Conservation (phyloP, 2,329 filamentous ascomycete genomes). For the Phyllosticta citriasiana region DNA sequence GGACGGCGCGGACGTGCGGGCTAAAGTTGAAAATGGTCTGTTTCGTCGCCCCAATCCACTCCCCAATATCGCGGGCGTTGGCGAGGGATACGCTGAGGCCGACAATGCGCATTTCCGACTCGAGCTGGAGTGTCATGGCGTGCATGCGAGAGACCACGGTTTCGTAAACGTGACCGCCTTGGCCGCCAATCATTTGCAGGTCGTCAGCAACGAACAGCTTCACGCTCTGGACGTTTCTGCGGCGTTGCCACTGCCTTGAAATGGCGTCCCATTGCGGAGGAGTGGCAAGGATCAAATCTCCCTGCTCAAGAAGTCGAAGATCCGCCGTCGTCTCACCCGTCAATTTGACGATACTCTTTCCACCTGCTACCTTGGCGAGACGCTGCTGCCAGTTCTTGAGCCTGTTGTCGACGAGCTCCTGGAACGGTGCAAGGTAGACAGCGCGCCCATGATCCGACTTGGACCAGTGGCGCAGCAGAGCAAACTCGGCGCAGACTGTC, state of each 20-base stretch:
- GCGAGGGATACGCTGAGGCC: slow-evolving; percentile 85
- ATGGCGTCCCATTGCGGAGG: slow-evolving; percentile 93
- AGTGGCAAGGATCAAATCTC: slow-evolving; percentile 85
- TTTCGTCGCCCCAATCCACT: slow-evolving; percentile 97
- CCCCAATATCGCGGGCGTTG: slow-evolving; percentile 86
- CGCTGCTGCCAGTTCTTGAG: slow-evolving; percentile 78
- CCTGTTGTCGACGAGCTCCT: slow-evolving; percentile 78
- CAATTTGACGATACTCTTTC: slow-evolving; percentile 85
- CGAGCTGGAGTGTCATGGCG: slow-evolving; percentile 81
- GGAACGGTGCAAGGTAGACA: slow-evolving; percentile 90
- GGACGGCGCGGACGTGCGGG: slow-evolving; percentile 77
- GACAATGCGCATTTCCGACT: slow-evolving; percentile 75
- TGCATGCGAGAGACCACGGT: slow-evolving; percentile 97
- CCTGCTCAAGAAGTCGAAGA: slow-evolving; percentile 75
- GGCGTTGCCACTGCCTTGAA: slow-evolving; percentile 89
- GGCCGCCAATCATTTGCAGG: slow-evolving; percentile 82
- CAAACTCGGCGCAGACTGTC: slow-evolving; percentile 93
- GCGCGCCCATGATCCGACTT: slow-evolving; percentile 62
- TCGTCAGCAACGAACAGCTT: slow-evolving; percentile 92
- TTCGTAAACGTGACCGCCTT: slow-evolving; percentile 84
- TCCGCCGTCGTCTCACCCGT: slow-evolving; percentile 89
- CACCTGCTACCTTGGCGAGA: slow-evolving; percentile 60
- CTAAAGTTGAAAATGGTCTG: slow-evolving; percentile 99
- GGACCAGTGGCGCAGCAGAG: slow-evolving; percentile 79
- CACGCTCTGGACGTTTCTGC: slow-evolving; percentile 88